Percentiles rank a stretch among this genome's conserved stretches.
phyloP scores from a whole-genome alignment of 345 rosid species.

The Hypericum perforatum region DNA sequence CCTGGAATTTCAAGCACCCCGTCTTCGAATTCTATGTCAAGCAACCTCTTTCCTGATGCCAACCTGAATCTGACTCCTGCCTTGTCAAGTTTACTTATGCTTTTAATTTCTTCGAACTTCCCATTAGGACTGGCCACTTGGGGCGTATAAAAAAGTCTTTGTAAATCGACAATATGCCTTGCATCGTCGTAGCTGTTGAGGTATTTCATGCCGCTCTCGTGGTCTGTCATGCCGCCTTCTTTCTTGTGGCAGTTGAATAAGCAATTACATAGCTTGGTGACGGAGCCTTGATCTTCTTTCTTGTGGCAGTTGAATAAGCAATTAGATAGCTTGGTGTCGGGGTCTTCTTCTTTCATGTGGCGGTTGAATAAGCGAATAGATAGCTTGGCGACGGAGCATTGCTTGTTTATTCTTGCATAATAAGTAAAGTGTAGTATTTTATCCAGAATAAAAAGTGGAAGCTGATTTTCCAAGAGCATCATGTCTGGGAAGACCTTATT shows the following conservation, averaged over 20 bases:
- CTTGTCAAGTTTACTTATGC: slow-evolving; percentile 11
- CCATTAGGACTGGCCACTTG: too few relatives aligned
- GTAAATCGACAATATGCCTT: slow-evolving; percentile 11
- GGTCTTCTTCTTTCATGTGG: background rate
- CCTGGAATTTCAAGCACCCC: slow-evolving; percentile 10
- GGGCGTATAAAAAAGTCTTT: slow-evolving; percentile 1
- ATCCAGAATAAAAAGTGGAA: slow-evolving; percentile 20
- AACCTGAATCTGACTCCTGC: too few relatives aligned
- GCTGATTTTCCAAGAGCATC: slow-evolving; percentile 21
- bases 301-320: too few relatives aligned
- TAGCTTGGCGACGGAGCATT: too few relatives aligned
- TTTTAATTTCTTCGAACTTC: background rate
- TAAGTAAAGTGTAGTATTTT: slow-evolving; percentile 5
- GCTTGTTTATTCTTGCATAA: background rate
- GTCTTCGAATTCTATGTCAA: slow-evolving; percentile 9
- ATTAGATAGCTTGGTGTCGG: background rate
- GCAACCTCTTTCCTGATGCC: slow-evolving; percentile 1
- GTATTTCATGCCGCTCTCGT: background rate
- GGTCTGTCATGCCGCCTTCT: too few relatives aligned
- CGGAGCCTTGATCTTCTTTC: too few relatives aligned
- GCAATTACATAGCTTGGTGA: too few relatives aligned
- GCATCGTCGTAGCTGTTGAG: background rate
- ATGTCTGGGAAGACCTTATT: too few relatives aligned
- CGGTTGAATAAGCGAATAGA: background rate
- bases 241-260: background rate